A percentile compares a stretch with the other conserved stretches of the same genome.
Evolutionary conservation across 2,329 filamentous ascomycete species (phyloP).

Genomic region (Fusarium redolens): DNA sequence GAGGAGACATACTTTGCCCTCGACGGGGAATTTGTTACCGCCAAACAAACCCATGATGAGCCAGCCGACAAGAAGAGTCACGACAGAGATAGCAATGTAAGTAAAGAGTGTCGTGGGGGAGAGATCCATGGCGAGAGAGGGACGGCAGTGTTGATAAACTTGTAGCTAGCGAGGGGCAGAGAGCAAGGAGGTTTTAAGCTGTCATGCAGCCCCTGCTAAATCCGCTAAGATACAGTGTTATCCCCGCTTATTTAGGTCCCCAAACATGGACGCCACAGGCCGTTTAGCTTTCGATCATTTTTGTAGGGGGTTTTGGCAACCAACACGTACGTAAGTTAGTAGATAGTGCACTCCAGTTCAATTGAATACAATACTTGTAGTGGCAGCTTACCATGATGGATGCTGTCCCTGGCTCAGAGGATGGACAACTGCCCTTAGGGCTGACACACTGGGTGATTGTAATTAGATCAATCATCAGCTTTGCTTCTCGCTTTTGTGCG

Average conservation of each 20-base stretch:
- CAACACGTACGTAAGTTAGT: background rate
- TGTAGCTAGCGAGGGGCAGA: slow-evolving; percentile 11
- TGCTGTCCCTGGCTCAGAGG: background rate
- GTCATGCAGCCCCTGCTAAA: background rate
- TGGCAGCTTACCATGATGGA: background rate
- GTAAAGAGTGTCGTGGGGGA: slow-evolving; percentile 20
- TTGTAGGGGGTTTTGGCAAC: background rate
- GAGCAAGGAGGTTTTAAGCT: background rate
- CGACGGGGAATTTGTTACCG: slow-evolving; percentile 81
- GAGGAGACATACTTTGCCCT: slow-evolving; percentile 74
- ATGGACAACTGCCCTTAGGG: background rate
- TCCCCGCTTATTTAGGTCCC: background rate
- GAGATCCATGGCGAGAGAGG: slow-evolving; percentile 34
- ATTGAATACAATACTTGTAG: background rate
- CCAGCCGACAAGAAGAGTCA: slow-evolving; percentile 42
- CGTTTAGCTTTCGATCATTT: background rate
- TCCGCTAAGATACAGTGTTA: background rate
- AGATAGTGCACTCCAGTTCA: background rate
- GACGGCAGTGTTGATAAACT: background rate
- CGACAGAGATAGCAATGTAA: slow-evolving; percentile 23
- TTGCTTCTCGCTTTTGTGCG: background rate
- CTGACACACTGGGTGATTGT: background rate
- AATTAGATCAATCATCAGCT: background rate
- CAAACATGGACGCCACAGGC: background rate
- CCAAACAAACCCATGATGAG: slow-evolving; percentile 75